Evolutionary conservation across 83 land plant genomes (phyloP).

Genomic region (Diphasiastrum complanatum): DNA sequence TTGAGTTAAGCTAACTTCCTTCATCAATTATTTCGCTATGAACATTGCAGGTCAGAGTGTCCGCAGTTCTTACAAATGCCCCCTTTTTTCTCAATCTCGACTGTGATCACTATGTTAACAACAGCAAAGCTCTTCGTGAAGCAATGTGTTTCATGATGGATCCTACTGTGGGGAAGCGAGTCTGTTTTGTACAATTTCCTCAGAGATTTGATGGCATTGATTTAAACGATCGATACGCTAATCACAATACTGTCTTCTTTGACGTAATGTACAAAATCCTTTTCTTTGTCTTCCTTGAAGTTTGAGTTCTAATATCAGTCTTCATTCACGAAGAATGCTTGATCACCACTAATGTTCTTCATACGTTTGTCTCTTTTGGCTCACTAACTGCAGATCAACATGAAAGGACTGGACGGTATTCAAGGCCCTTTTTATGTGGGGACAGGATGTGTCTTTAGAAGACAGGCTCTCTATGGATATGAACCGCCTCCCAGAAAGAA

Average conservation of each 20-base stretch:
- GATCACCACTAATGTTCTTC: background rate
- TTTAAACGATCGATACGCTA: constrained; percentile 72
- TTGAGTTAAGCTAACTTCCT: background rate
- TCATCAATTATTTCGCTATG: background rate
- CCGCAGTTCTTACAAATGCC: constrained; percentile 77
- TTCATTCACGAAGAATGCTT: background rate
- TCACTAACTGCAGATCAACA: constrained; percentile 51
- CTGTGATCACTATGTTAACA: constrained; percentile 46
- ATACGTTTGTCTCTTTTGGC: background rate
- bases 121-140: constrained; percentile 32
- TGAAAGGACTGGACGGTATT: constrained; percentile 68
- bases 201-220: constrained; percentile 42
- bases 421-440: constrained; percentile 77
- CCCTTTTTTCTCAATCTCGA: constrained; percentile 63
- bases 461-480: constrained; percentile 80
- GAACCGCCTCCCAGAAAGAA: constrained; percentile 58
- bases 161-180: constrained; percentile 54
- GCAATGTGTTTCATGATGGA: constrained; percentile 94
- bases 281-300: no score
- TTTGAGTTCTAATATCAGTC: no score
- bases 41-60: constrained; percentile 70
- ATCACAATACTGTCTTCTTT: constrained; percentile 72
- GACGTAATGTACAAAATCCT: constrained; percentile 48
- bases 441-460: constrained; percentile 58
- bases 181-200: constrained; percentile 16